These are phyloP conservation scores for Suillus americanus DNA, from an alignment of 768 basidiomycete genomes.

Conservation along the genomic window DNA sequence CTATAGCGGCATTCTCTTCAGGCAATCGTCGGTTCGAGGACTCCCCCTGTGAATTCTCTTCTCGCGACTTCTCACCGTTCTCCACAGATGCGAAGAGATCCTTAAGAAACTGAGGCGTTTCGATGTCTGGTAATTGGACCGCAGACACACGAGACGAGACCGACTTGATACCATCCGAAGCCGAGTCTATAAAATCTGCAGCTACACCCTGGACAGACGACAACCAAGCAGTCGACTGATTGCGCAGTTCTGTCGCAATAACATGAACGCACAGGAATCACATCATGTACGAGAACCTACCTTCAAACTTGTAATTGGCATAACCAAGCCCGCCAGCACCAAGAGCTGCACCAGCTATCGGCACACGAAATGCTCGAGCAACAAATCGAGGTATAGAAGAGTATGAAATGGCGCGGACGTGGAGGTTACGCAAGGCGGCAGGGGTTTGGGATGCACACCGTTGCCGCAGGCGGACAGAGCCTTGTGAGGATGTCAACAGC, in stretches of 20 bases:
- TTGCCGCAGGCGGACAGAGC: conserved; percentile 43
- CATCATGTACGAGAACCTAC: conserved; percentile 40
- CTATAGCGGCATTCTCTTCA: conserved; percentile 63
- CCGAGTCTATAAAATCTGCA: conserved; percentile 68
- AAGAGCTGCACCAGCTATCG: conserved; percentile 84
- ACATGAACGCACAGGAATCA: conserved; percentile 3
- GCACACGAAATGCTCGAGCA: conserved; percentile 83
- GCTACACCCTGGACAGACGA: conserved; percentile 65
- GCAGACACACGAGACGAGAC: conserved; percentile 59
- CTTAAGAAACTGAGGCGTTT: conserved; percentile 67
- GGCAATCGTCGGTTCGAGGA: conserved; percentile 40
- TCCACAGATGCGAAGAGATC: conserved; percentile 46
- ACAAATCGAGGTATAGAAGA: conserved; percentile 87
- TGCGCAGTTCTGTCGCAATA: conserved; percentile 60
- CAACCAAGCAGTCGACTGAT: conserved; percentile 67
- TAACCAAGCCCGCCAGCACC: conserved; percentile 92
- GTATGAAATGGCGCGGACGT: conserved; percentile 80
- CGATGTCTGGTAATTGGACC: conserved; percentile 57
- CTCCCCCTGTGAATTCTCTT: conserved; percentile 33
- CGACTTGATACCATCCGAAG: conserved; percentile 65
- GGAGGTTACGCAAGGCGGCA: conserved; percentile 58
- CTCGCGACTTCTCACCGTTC: conserved; percentile 32
- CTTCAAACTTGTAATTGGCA: conserved; percentile 96
- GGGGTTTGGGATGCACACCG: conserved; percentile 45
- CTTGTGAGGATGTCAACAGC: conserved; percentile 43